Evolutionary conservation across 2,329 filamentous ascomycete species (phyloP).

Genomic region (Seiridium unicorne): DNA sequence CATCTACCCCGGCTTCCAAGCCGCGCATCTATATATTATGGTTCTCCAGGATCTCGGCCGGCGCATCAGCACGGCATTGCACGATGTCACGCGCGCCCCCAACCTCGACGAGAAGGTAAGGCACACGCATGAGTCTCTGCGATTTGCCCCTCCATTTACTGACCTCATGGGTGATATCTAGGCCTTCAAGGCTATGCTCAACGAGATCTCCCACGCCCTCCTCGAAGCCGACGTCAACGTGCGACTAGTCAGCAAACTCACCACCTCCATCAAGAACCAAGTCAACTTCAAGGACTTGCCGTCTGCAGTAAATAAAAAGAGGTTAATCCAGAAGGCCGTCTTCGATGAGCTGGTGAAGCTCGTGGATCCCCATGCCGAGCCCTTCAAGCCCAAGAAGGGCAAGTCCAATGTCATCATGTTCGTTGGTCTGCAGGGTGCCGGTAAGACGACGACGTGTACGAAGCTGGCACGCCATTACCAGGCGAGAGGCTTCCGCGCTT

Average conservation of each 20-base stretch:
- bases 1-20: neutral
- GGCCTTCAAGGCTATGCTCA: constrained; percentile 97
- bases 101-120: constrained; percentile 93
- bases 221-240: constrained; percentile 98
- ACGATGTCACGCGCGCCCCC: constrained; percentile 84
- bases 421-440: constrained; percentile 93
- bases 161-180: constrained; percentile 39
- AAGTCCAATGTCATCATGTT: constrained; percentile 99
- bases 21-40: constrained; percentile 54
- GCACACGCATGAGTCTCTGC: constrained; percentile 11
- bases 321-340: constrained; percentile 94
- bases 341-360: constrained; percentile 96
- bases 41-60: constrained; percentile 98
- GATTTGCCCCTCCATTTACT: constrained; percentile 6
- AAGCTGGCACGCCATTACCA: constrained; percentile 96
- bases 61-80: constrained; percentile 96
- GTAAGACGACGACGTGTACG: constrained; percentile 97
- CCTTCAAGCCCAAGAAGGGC: constrained; percentile 96
- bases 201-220: constrained; percentile 94
- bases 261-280: constrained; percentile 84
- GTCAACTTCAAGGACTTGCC: constrained; percentile 96
- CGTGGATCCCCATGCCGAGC: constrained; percentile 91
- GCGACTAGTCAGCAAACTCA: constrained; percentile 83
- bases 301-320: constrained; percentile 94
- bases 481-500: constrained; percentile 86